Conservation (phyloP, 805 yeast genomes). For the Wickerhamiella domercqiae region DNA sequence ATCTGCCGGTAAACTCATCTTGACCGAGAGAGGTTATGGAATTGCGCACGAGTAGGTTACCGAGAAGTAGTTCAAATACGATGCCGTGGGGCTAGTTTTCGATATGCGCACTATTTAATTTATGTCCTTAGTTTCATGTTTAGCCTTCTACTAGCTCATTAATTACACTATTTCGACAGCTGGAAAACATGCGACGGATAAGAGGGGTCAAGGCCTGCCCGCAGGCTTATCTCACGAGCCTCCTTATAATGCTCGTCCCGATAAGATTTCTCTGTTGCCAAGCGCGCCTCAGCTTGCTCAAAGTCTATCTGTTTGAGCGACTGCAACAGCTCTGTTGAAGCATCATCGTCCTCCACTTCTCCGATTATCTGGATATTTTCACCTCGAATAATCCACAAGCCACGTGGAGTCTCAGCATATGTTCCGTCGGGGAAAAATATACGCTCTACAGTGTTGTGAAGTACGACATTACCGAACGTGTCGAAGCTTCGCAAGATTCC, state of each 20-base stretch:
- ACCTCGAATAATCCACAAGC: constrained; percentile 82
- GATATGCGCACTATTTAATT: too few relatives aligned
- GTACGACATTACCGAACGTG: constrained; percentile 77
- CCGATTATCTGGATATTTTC: constrained; percentile 92
- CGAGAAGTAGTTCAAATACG: neutral
- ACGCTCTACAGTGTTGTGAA: constrained; percentile 83
- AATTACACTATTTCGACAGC: too few relatives aligned
- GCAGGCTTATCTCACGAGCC: constrained; percentile 13
- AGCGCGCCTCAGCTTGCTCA: constrained; percentile 39
- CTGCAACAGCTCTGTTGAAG: constrained; percentile 47
- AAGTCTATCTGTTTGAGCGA: constrained; percentile 44
- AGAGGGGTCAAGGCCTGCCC: constrained; percentile 1
- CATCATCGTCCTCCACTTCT: constrained; percentile 77
- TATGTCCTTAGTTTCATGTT: too few relatives aligned
- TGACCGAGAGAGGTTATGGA: too few relatives aligned
- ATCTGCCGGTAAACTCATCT: neutral
- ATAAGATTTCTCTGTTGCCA: constrained; percentile 15
- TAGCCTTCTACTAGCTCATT: too few relatives aligned
- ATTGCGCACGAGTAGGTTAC: neutral
- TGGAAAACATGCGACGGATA: too few relatives aligned
- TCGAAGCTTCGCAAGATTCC: constrained; percentile 92
- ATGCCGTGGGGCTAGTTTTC: neutral
- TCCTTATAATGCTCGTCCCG: constrained; percentile 9
- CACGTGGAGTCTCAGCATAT: constrained; percentile 65
- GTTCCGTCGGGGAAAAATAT: constrained; percentile 34